Conservation (phyloP, 2,329 filamentous ascomycete genomes). For the Phymatotrichopsis omnivora region DNA sequence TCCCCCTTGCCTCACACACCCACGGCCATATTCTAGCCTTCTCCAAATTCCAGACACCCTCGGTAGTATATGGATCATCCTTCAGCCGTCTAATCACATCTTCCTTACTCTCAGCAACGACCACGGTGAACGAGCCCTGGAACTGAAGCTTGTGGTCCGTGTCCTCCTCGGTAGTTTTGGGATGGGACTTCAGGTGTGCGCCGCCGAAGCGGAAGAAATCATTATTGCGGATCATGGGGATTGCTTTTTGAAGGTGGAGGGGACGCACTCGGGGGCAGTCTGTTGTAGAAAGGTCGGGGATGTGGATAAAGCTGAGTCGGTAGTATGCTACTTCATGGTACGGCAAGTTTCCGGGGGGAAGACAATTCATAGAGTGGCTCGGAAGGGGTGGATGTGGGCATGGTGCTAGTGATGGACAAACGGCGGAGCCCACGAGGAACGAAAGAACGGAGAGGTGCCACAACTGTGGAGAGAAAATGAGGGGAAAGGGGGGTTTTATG, state of each 20-base stretch:
- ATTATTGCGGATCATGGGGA: not conserved
- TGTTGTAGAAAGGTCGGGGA: not conserved
- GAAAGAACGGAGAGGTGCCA: not conserved
- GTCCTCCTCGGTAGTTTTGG: not conserved
- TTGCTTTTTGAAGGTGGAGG: not conserved
- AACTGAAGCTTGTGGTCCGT: not conserved
- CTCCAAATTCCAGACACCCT: conserved; percentile 40
- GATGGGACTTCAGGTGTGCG: not conserved
- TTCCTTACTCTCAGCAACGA: conserved; percentile 7
- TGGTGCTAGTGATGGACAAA: not conserved
- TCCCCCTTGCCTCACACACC: not conserved
- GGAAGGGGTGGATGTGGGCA: not conserved
- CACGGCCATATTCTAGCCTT: conserved; percentile 36
- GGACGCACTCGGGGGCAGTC: not conserved
- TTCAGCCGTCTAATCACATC: conserved; percentile 10
- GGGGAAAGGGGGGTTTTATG: not conserved
- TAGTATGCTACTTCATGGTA: not conserved
- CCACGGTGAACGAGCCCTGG: conserved; percentile 3
- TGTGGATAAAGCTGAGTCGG: not conserved
- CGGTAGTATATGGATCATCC: conserved; percentile 28
- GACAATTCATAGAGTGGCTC: conserved; percentile 1
- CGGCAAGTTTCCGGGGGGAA: not conserved
- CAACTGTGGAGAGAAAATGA: not conserved
- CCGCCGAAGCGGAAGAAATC: conserved; percentile 5
- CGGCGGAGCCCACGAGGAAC: not conserved